These are phyloP conservation scores for Saccharomycopsis sp. DNA, from an alignment of 805 yeast genomes.

Conservation along the genomic window DNA sequence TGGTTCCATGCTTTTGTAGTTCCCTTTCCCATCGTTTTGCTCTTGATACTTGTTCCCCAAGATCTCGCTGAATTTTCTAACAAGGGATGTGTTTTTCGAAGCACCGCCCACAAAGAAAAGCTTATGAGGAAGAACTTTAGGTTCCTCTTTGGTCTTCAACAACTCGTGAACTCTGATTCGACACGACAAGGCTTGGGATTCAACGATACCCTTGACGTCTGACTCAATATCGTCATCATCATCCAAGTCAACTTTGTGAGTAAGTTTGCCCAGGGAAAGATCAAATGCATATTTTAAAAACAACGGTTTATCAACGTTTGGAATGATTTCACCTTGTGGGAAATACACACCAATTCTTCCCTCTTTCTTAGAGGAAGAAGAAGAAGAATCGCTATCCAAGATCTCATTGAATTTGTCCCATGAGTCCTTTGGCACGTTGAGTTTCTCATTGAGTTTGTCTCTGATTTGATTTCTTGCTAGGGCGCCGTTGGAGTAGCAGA, in stretches of 20 bases:
- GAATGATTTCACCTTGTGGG: slow-evolving; percentile 87
- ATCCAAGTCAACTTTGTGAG: slow-evolving; percentile 27
- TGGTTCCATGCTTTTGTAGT: slow-evolving; percentile 63
- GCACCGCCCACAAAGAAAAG: slow-evolving; percentile 86
- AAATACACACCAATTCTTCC: slow-evolving; percentile 67
- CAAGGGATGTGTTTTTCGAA: slow-evolving; percentile 60
- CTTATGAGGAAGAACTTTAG: slow-evolving; percentile 46
- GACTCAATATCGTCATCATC: slow-evolving; percentile 41
- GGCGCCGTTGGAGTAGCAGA: slow-evolving; percentile 88
- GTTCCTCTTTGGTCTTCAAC: slow-evolving; percentile 33
- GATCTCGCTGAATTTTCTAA: slow-evolving; percentile 58
- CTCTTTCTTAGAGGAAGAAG: not conserved
- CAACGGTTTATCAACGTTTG: slow-evolving; percentile 41
- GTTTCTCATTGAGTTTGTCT: slow-evolving; percentile 46
- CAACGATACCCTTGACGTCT: slow-evolving; percentile 73
- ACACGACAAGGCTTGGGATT: slow-evolving; percentile 80
- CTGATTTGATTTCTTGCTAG: slow-evolving; percentile 74
- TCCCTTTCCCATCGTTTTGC: slow-evolving; percentile 32
- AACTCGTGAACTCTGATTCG: slow-evolving; percentile 72
- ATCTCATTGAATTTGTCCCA: slow-evolving; percentile 59
- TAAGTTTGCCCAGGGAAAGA: slow-evolving; percentile 24
- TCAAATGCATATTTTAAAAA: slow-evolving; percentile 48
- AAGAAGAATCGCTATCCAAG: slow-evolving; percentile 29
- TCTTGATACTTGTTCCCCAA: slow-evolving; percentile 39
- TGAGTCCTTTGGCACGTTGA: slow-evolving; percentile 28